Base-by-base conservation (phyloP, 192 early-diverging fungal genomes). In the Gorgonomyces haynaldii region DNA sequence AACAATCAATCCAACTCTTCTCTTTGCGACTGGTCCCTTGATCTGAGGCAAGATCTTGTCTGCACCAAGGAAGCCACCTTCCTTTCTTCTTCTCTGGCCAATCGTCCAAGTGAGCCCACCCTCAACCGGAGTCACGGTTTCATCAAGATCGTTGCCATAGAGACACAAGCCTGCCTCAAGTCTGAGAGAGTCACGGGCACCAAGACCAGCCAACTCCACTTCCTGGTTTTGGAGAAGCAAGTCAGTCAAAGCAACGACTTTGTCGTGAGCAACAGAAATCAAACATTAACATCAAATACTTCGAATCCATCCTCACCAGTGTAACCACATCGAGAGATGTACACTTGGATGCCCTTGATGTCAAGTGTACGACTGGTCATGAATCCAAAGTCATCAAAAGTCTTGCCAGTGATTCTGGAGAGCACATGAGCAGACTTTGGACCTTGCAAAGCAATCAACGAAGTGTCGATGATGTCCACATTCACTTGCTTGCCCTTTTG, bases 241-340 rank as follows among this genome's bases (percentile, higher is more conserved):
- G 48, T 85, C 67, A 24, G 86, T 79, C 36, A 98, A 65, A 35
- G 52, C 55, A 13, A 75, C 73, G 8, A 76, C 77, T 24, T 86
- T 81, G 43, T 57, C 53, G 31, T 84, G 78, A 13, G 88, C 81
- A 32, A 98, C 81, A 8, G 88, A 89, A 54, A 98, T 82, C 85
- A 83, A 36, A 7, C 7, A 29, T 20, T 13, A 42, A 4, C 16
- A 50, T 22, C 22, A 25, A 16, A 24, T 48, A 87, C 81, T 64
- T 98, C 95, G 57, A 98, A 96, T 9, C 95, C 95, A 67, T 98
- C 95, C 66, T 98, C 95, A 48, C 95, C 95, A 47, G 95, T 98
- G 72, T 98, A 98, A 9, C 95, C 95, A 22, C 87, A 93, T 21
- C 95, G 82, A 15, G 95, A 86, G 29, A 98, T 80, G 51, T 93